phyloP scores from a whole-genome alignment of 768 basidiomycete genomes.

The Lentinula edodes region DNA sequence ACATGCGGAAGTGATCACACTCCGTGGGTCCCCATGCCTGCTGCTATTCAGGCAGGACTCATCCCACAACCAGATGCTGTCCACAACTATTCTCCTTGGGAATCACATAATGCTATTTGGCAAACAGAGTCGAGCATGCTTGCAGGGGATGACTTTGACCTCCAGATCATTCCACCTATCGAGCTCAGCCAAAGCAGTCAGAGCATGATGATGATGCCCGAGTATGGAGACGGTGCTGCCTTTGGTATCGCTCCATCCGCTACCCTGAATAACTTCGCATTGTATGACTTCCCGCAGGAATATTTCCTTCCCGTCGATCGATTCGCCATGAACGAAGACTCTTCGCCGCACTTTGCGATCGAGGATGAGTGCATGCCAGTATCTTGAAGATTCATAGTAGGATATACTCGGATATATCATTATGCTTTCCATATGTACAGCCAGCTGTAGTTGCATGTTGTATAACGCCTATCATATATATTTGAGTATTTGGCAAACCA shows the following conservation, averaged over 20 bases:
- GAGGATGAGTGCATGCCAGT: not conserved
- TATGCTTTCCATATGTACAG: not conserved
- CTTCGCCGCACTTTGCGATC: not conserved
- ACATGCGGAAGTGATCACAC: constrained; percentile 16
- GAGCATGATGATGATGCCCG: not conserved
- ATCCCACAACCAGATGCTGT: constrained; percentile 32
- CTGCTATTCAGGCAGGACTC: constrained; percentile 27
- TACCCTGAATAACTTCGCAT: not conserved
- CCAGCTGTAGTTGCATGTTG: not conserved
- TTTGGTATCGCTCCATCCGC: not conserved
- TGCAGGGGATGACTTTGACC: constrained; percentile 60
- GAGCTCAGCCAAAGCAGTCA: constrained; percentile 41
- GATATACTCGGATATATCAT: not conserved
- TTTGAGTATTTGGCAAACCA: not conserved
- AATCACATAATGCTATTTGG: constrained; percentile 23
- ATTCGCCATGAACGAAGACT: not conserved
- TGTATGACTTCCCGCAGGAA: not conserved
- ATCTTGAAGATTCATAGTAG: not conserved
- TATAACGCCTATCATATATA: not conserved
- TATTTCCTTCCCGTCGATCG: not conserved
- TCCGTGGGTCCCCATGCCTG: constrained; percentile 25
- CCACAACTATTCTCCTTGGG: constrained; percentile 30
- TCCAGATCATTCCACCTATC: constrained; percentile 59
- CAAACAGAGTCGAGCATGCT: constrained; percentile 26
- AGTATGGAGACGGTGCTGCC: not conserved